These are phyloP conservation scores for Phialemoniopsis sp. DNA, from an alignment of 2,329 filamentous ascomycete species.

Conservation along the genomic window DNA sequence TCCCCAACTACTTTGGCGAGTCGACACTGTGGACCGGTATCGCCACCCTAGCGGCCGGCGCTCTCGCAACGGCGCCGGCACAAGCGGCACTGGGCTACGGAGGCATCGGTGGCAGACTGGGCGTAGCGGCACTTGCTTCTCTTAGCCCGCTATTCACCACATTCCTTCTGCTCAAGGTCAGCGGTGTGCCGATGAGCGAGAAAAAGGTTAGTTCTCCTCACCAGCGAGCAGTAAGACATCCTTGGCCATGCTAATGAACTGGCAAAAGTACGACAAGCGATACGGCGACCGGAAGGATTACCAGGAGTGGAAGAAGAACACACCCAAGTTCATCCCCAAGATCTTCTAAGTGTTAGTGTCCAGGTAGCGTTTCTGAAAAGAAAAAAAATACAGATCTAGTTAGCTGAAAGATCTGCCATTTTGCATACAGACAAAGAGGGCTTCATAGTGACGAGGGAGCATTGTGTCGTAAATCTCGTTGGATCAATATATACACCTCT, in stretches of 20 bases:
- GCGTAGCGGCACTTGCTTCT: conserved; percentile 39
- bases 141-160: conserved; percentile 61
- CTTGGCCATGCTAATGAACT: too few relatives aligned
- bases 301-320: conserved; percentile 63
- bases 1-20: conserved; percentile 74
- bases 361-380: conserved; percentile 3
- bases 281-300: conserved; percentile 64
- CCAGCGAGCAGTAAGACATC: too few relatives aligned
- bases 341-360: conserved; percentile 40
- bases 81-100: conserved; percentile 54
- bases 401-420: too few relatives aligned
- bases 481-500: too few relatives aligned
- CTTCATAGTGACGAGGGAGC: too few relatives aligned
- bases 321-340: conserved; percentile 61
- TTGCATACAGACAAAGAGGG: too few relatives aligned
- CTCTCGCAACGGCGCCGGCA: conserved; percentile 48
- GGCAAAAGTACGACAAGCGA: conserved; percentile 55
- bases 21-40: conserved; percentile 66
- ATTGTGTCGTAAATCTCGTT: too few relatives aligned
- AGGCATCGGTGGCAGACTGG: conserved; percentile 19
- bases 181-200: conserved; percentile 63
- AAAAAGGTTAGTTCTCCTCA: conserved; percentile 33
- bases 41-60: conserved; percentile 52
- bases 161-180: conserved; percentile 59
- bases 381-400: conserved; percentile 5